Conservation (phyloP, 2,329 filamentous ascomycete species). For the Aureobasidium melanogenum region DNA sequence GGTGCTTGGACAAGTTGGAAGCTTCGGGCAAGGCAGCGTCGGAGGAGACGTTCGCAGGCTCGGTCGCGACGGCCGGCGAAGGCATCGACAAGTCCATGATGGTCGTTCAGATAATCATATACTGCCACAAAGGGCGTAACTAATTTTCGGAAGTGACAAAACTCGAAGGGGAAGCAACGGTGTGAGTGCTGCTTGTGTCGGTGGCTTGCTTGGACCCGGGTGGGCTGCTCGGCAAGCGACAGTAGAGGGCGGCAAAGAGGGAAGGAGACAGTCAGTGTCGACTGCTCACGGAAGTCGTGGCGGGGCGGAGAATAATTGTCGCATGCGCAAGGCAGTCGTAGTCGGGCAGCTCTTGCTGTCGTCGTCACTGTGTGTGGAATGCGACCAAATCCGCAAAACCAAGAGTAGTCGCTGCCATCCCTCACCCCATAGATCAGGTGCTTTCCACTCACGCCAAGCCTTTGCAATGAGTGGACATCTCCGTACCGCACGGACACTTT, state of each 20-base stretch:
- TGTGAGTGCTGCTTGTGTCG: neutral
- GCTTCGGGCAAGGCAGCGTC: slow-evolving; percentile 8
- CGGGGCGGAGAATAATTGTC: neutral
- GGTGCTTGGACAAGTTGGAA: slow-evolving; percentile 4
- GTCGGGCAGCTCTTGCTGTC: neutral
- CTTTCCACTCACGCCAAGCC: neutral
- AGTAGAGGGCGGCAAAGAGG: neutral
- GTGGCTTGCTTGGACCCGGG: neutral
- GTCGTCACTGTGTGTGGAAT: neutral
- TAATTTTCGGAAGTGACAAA: neutral
- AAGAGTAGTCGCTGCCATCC: slow-evolving; percentile 1
- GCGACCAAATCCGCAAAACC: neutral
- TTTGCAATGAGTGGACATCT: too few species aligned
- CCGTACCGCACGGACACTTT: neutral
- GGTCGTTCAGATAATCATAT: neutral
- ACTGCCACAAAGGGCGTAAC: neutral
- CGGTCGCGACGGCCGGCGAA: neutral
- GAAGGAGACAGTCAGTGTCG: slow-evolving; percentile 1
- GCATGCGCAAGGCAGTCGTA: neutral
- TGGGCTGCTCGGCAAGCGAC: slow-evolving; percentile 1
- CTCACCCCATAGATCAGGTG: neutral
- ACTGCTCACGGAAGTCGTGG: slow-evolving; percentile 7
- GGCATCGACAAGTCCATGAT: neutral
- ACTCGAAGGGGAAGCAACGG: neutral
- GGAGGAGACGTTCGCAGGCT: slow-evolving; percentile 4